Conservation (phyloP, 2,329 filamentous ascomycete species). For the Calonectria multiphialidica region DNA sequence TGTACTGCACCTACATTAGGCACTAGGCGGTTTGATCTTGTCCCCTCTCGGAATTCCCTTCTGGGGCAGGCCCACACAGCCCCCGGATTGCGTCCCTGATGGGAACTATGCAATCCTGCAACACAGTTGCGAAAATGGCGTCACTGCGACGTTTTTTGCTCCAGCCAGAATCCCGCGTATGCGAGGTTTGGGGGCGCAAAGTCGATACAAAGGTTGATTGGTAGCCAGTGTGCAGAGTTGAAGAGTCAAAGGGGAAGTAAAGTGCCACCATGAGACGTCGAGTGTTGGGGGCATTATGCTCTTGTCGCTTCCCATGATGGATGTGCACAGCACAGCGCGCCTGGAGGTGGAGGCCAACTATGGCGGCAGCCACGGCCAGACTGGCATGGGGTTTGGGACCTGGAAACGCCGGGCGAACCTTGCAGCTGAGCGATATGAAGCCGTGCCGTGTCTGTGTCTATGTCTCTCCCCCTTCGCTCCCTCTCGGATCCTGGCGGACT, state of each 20-base stretch:
- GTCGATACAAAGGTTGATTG: background rate
- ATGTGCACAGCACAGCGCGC: background rate
- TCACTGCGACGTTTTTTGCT: slow-evolving; percentile 37
- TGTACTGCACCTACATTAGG: slow-evolving; percentile 32
- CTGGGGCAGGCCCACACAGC: slow-evolving; percentile 25
- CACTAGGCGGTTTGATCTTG: slow-evolving; percentile 35
- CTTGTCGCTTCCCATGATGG: background rate
- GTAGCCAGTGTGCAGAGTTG: background rate
- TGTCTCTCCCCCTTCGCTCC: background rate
- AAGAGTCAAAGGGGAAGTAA: background rate
- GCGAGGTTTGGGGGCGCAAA: slow-evolving; percentile 6
- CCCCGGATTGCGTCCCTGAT: slow-evolving; percentile 27
- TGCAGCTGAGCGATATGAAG: slow-evolving; percentile 15
- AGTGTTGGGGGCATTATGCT: background rate
- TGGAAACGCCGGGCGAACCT: slow-evolving; percentile 3
- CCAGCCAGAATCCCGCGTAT: slow-evolving; percentile 28
- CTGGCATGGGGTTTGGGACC: slow-evolving; percentile 12
- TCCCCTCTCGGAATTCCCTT: slow-evolving; percentile 32
- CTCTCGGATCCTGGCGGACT: slow-evolving; percentile 4
- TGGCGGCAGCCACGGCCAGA: background rate
- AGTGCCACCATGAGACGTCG: slow-evolving; percentile 1
- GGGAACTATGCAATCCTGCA: slow-evolving; percentile 34
- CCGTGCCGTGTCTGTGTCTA: slow-evolving; percentile 9
- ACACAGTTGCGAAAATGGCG: slow-evolving; percentile 39
- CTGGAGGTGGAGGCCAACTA: background rate